Conservation (phyloP, 257 asterid species). For the Nemophila menziesii region DNA sequence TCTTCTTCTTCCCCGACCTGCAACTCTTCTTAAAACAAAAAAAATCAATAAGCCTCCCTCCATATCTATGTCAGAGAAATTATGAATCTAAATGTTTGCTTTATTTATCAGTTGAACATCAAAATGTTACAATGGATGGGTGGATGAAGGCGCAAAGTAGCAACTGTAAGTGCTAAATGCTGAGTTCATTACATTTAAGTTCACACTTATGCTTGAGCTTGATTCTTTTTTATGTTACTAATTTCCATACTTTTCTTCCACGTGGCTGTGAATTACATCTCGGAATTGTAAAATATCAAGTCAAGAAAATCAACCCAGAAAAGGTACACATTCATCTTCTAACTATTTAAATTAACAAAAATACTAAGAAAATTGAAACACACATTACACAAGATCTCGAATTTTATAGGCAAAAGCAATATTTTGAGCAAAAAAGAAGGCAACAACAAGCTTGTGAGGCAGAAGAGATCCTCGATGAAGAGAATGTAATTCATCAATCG, state of each 20-base stretch:
- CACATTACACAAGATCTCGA: constrained; percentile 12
- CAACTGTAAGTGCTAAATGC: constrained; percentile 39
- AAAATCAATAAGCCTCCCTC: too few species aligned
- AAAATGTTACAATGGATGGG: constrained; percentile 97
- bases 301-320: constrained; percentile 63
- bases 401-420: constrained; percentile 62
- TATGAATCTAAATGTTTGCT: background rate
- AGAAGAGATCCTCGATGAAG: constrained; percentile 37
- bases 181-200: background rate
- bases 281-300: constrained; percentile 32
- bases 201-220: background rate
- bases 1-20: too few species aligned
- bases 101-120: background rate
- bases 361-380: too few species aligned
- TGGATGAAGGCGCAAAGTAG: constrained; percentile 77
- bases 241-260: background rate
- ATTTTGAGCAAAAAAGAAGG: constrained; percentile 77
- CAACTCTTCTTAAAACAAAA: too few species aligned
- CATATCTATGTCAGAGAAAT: too few species aligned
- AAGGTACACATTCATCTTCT: constrained; percentile 36
- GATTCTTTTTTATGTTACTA: background rate
- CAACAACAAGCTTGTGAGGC: constrained; percentile 31
- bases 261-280: constrained; percentile 3
- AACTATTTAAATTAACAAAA: too few species aligned
- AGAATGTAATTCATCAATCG: constrained; percentile 20